Percentiles rank a stretch among this genome's conserved stretches.
These are phyloP conservation scores for Rubia peregrina DNA, from an alignment of 305 asterid genomes.

Conservation along the genomic window DNA sequence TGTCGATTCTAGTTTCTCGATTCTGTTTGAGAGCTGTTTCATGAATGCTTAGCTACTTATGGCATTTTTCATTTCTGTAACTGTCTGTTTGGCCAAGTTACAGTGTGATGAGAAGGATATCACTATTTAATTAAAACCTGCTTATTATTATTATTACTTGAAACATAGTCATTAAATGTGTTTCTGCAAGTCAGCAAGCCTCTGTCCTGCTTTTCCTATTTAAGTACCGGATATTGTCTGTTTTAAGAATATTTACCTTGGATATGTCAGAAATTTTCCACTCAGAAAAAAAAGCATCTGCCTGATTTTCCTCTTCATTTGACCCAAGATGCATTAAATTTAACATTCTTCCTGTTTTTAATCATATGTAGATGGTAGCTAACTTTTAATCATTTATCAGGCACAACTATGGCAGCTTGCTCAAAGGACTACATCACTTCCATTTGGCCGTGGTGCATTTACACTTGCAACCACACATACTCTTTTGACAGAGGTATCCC, in stretches of 20 bases:
- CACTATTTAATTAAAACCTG: neutral
- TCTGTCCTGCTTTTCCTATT: neutral
- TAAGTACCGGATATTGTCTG: neutral
- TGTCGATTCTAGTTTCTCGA: neutral
- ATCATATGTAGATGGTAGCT: neutral
- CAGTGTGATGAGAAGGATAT: neutral
- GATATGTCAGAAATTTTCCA: neutral
- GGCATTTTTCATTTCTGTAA: neutral
- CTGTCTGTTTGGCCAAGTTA: neutral
- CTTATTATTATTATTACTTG: neutral
- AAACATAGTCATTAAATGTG: neutral
- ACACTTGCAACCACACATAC: slow-evolving; percentile 91
- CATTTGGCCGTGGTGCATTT: slow-evolving; percentile 98
- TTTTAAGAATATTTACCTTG: neutral
- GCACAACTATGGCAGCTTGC: slow-evolving; percentile 99
- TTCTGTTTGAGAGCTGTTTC: neutral
- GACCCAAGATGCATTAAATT: neutral
- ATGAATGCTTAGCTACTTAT: neutral
- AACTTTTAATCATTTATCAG: slow-evolving; percentile 29
- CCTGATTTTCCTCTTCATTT: slow-evolving; percentile 2
- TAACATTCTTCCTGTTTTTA: neutral
- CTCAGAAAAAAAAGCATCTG: neutral
- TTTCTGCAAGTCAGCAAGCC: neutral
- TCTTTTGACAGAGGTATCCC: slow-evolving; percentile 85
- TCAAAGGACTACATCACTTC: slow-evolving; percentile 94